phyloP scores from a whole-genome alignment of 2,329 filamentous ascomycete genomes.

The Penicillium rolfsii region DNA sequence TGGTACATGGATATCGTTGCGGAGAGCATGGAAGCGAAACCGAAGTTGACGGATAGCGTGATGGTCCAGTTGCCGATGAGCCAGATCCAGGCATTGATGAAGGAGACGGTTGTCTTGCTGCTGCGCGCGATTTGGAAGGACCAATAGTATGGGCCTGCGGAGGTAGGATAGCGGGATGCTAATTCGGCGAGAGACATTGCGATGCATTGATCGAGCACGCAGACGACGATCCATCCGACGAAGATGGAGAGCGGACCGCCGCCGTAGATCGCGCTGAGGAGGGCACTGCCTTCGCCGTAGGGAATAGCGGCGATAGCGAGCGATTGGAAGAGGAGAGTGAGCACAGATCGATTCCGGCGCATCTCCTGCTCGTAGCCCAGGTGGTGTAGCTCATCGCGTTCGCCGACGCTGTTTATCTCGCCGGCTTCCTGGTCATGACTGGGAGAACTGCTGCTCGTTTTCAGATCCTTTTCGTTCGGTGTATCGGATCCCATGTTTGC shows the following conservation, averaged over 20 bases:
- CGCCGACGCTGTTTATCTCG: conserved; percentile 28
- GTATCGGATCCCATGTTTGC: conserved; percentile 1
- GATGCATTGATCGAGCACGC: conserved; percentile 57
- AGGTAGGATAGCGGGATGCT: conserved; percentile 57
- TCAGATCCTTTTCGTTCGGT: conserved; percentile 11
- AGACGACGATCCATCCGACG: conserved; percentile 59
- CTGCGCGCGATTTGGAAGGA: conserved; percentile 53
- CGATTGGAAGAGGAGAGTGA: conserved; percentile 64
- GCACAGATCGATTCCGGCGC: conserved; percentile 61
- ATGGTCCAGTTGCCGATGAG: conserved; percentile 28
- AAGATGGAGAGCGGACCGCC: conserved; percentile 60
- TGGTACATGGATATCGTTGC: conserved; percentile 59
- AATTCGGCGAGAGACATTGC: conserved; percentile 57
- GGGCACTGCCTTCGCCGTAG: conserved; percentile 52
- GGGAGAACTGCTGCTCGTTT: background rate
- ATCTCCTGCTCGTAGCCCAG: conserved; percentile 64
- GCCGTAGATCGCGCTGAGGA: conserved; percentile 49
- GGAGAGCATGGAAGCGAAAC: conserved; percentile 58
- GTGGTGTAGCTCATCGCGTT: conserved; percentile 40
- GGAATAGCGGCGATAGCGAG: conserved; percentile 65
- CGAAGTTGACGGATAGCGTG: conserved; percentile 55
- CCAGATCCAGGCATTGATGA: conserved; percentile 56
- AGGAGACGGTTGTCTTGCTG: conserved; percentile 53
- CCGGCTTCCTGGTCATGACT: conserved; percentile 22
- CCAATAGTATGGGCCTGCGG: conserved; percentile 59